Base-by-base conservation (phyloP, 352 stramenopile genomes). In the Phytopythium kandeliae region DNA sequence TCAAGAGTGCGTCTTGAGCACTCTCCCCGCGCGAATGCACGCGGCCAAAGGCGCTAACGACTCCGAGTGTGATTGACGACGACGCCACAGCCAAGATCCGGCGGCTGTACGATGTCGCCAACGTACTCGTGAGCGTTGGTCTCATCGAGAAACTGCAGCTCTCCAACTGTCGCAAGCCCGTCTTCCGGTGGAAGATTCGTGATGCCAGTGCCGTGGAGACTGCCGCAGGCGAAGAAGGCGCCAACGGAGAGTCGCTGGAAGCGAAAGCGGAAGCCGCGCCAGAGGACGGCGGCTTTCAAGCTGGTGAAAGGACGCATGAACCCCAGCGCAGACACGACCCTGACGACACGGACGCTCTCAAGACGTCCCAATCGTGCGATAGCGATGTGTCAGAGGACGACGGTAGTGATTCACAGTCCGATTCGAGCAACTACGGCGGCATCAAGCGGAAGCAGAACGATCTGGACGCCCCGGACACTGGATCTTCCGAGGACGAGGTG, bases 21-120 rank as follows among this genome's bases (percentile, higher is more conserved):
- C 22, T 28, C 22, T 28, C 36, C 35, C 25, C 36, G 4, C 43
- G 21, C 19, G 21, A 21, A 41, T 19, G n/a, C 16, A 2, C 0
- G 2, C 25, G 6, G 10, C 17, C 2, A 19, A 37, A 40, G 45
- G 16, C 17, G 16, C 45, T 51, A 28, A 41, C 16, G 30, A 0
- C 25, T 44, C 16, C 35, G 28, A 24, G 12, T 38, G 3, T 36
- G 41, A 15, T 13, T 31, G 13, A 2, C 19, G 2, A 17, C 5
- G 26, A 26, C 15, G 42, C n/a, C 16, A 24, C 62, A 94, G 84
- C 95, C 43, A 98, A 98, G 58, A 97, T 98, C 56, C 87, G 96
- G 17, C 80, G 96, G 24, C 80, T 99, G 25, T 99, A 99, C 56
- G 96, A 99, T 54, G 97, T 99, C 62, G 96, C 95, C 11, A 98